phyloP scores from a whole-genome alignment of 345 rosid species.

The Euphorbia tirucalli region DNA sequence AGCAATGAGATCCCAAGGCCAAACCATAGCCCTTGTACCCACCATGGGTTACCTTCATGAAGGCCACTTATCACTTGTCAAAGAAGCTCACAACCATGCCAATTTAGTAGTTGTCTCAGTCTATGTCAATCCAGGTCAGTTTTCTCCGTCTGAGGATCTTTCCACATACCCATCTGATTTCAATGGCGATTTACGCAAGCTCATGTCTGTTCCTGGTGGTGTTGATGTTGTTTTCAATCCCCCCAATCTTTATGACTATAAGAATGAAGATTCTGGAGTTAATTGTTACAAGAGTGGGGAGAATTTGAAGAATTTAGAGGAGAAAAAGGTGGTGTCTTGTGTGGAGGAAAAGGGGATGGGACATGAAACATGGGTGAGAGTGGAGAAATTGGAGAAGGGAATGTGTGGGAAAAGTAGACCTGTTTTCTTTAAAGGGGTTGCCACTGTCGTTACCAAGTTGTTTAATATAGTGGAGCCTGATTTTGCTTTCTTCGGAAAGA shows the following conservation, averaged over 20 bases:
- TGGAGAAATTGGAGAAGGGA: constrained; percentile 79
- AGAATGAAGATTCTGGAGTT: background rate
- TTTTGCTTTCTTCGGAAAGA: constrained; percentile 73
- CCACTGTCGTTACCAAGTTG: constrained; percentile 75
- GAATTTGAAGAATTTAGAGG: constrained; percentile 12
- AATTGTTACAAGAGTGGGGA: background rate
- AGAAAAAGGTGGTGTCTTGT: constrained; percentile 44
- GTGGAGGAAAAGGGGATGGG: constrained; percentile 58
- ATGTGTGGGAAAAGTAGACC: constrained; percentile 92
- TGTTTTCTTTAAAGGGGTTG: constrained; percentile 85
- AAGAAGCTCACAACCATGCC: constrained; percentile 48
- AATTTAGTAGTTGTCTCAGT: constrained; percentile 70
- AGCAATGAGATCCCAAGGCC: constrained; percentile 51
- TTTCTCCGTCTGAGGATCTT: constrained; percentile 83
- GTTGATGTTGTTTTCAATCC: constrained; percentile 75
- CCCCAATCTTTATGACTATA: constrained; percentile 64
- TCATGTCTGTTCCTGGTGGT: constrained; percentile 51
- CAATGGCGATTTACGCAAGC: constrained; percentile 62
- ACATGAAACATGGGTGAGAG: constrained; percentile 93
- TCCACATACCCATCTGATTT: constrained; percentile 92
- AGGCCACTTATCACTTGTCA: constrained; percentile 75
- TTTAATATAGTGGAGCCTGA: constrained; percentile 90
- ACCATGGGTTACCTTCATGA: constrained; percentile 93
- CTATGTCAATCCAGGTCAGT: constrained; percentile 95
- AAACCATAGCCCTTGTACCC: constrained; percentile 70